Evolutionary conservation across 768 basidiomycete genomes (phyloP), one percentile per base, ranked within the genome.

Genomic region (Coprinellus micaceus): DNA sequence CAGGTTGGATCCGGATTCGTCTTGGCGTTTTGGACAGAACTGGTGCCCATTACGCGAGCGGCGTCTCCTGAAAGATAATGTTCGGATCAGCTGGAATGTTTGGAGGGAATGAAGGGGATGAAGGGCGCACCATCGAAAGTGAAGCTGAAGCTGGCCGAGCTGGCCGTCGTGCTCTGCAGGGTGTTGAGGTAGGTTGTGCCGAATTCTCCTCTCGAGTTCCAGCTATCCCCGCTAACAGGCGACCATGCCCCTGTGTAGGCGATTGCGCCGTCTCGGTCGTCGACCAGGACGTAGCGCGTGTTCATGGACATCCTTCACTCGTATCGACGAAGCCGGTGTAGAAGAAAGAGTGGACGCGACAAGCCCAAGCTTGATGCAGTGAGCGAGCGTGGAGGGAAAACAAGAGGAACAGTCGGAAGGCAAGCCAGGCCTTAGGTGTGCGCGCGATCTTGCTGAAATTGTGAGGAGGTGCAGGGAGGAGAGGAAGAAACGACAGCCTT

Each of bases 131-230:
- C 53, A 17, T 39, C 45, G 21, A 54, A 54, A 5, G 53, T 30
- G 43, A 54, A 55, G 10, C 44, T 21, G 5, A 55, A n/a, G 4
- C 26, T 54, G 11, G 53, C n/a, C 4, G 25, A 26, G 13, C 19
- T 26, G 15, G 25, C 29, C 11, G 45, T 55, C 22, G 54, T 55
- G 29, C 44, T 47, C 13, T 40, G 54, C 19, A 55, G 36, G 30
- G 54, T 47, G 36, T 55, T 55, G 5, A 25, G 29, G 33, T 47
- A 55, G 30, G 40, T 29, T 15, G 30, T 10, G 4, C 54, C 54
- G 26, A 55, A 55, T 21, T 55, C 48, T 7, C 54, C 54, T 11
- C 48, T 17, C 11, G 11, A 12, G 24, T 55, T 55, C 30, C 45
- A 25, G 15, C 33, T 15, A 19, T 29, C 33, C 13, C 53, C 53